Evolutionary conservation across 345 rosid species (phyloP), one percentile per base, ranked within the genome.

Genomic region (Leavenworthia alabamica): DNA sequence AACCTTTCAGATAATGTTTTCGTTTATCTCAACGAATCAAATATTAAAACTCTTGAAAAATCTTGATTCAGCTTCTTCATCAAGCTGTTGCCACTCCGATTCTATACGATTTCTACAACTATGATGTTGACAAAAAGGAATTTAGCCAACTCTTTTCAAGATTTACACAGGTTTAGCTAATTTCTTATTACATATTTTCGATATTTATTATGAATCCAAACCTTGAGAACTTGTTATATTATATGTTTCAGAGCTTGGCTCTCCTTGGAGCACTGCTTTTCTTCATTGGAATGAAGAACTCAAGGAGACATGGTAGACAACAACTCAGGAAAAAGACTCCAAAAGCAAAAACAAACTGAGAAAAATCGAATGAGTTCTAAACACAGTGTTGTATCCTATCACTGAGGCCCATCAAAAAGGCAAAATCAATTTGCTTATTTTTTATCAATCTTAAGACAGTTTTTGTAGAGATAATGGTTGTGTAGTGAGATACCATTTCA

Each of bases 241-340:
- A 0, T 62, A 9, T 48, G 13, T 12, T 50, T 67, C 76, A 88
- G 96, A 82, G 76, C 73, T 23, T 88, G 65, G 90, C 96, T 11
- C 74, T 88, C 1, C 61, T 88, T 29, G 96, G 96, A 19, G 93
- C 82, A 39, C 61, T 88, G 64, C 77, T 88, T 16, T 86, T 80
- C 69, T 88, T 79, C 48, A 75, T 86, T 48, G 96, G 96, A 60
- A 88, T 86, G 93, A 81, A 74, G 74, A 88, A 88, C 79, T 82
- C 93, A 10, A 77, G 82, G 68, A 86, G 81, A 65, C 70, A 72
- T 26, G 74, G 81, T 66, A 79, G 86, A 41, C 88, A 82, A 29
- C 73, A 82, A 29, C 73, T 57, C 26, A 78, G 75, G 84, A 88
- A 77, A 57, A 88, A 79, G 84, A 37, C 70, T 39, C 82, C 75